These are phyloP conservation scores for Salix brachista DNA, from an alignment of 345 rosid genomes.

Conservation along the genomic window DNA sequence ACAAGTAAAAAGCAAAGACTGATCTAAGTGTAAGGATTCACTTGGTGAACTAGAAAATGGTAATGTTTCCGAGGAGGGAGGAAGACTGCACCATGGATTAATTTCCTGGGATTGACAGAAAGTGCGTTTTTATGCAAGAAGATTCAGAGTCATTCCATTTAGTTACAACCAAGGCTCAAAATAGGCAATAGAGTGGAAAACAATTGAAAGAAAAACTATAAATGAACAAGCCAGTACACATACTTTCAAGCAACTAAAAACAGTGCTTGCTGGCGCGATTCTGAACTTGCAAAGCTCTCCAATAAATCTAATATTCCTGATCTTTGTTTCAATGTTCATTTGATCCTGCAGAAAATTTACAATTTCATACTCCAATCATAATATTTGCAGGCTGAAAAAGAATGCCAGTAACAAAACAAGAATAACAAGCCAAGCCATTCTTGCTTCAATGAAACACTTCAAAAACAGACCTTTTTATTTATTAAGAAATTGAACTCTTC, in stretches of 20 bases:
- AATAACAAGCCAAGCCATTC: slow-evolving; percentile 9
- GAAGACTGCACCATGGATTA: not conserved
- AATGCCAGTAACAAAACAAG: slow-evolving; percentile 3
- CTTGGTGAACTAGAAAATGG: not conserved
- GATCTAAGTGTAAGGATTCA: not conserved
- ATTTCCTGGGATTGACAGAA: not conserved
- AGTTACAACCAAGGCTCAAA: not conserved
- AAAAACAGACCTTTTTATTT: slow-evolving; percentile 70
- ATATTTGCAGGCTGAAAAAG: slow-evolving; percentile 9
- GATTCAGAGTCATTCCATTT: not conserved
- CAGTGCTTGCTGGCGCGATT: slow-evolving; percentile 74
- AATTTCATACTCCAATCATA: not conserved
- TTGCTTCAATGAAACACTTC: not conserved
- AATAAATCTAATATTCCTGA: slow-evolving; percentile 92
- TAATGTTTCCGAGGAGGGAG: not conserved
- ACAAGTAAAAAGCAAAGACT: not conserved
- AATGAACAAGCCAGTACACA: slow-evolving; percentile 6
- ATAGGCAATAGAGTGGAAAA: not conserved
- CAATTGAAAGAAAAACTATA: not conserved
- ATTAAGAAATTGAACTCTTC: slow-evolving; percentile 94
- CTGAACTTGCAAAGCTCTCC: slow-evolving; percentile 98
- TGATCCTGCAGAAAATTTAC: slow-evolving; percentile 71
- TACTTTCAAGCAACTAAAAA: slow-evolving; percentile 97
- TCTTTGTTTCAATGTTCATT: slow-evolving; percentile 98
- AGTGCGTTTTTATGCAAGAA: not conserved